phyloP scores from a whole-genome alignment of 306 rosid genomes.

The Castanospermum australe region DNA sequence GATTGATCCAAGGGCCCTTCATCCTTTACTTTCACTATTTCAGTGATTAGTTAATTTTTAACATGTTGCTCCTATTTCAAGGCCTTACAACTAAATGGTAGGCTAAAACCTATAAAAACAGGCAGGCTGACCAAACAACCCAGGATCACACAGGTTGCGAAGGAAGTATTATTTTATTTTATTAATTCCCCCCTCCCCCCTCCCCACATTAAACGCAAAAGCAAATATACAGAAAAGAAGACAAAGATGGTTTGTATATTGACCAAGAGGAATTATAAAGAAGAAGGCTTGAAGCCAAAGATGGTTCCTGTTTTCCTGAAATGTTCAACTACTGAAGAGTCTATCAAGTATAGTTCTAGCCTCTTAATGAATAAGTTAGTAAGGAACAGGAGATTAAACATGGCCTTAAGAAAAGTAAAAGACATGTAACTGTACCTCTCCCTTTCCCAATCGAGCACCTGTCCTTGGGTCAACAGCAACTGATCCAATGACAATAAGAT shows the following conservation, averaged over 20 bases:
- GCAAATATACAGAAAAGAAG: no score
- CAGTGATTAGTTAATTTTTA: no score
- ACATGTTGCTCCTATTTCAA: no score
- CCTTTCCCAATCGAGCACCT: constrained; percentile 95
- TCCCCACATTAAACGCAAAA: no score
- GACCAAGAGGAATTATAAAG: not conserved
- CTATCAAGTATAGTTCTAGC: not conserved
- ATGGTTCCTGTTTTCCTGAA: not conserved
- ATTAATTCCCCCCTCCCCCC: no score
- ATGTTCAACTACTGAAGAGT: no score
- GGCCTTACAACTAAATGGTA: no score
- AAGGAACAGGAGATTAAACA: not conserved
- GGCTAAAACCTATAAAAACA: no score
- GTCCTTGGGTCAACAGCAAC: constrained; percentile 89
- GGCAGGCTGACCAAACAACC: no score
- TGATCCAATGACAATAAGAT: constrained; percentile 82
- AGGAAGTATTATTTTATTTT: not conserved
- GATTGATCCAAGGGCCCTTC: no score
- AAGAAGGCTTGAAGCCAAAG: not conserved
- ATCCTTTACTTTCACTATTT: no score
- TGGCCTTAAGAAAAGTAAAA: not conserved
- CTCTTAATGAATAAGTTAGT: not conserved
- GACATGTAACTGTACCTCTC: constrained; percentile 60
- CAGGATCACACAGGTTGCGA: not conserved
- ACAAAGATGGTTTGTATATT: not conserved